phyloP scores from a whole-genome alignment of 2,329 filamentous ascomycete genomes.

The Chaetoscypha palmicola region DNA sequence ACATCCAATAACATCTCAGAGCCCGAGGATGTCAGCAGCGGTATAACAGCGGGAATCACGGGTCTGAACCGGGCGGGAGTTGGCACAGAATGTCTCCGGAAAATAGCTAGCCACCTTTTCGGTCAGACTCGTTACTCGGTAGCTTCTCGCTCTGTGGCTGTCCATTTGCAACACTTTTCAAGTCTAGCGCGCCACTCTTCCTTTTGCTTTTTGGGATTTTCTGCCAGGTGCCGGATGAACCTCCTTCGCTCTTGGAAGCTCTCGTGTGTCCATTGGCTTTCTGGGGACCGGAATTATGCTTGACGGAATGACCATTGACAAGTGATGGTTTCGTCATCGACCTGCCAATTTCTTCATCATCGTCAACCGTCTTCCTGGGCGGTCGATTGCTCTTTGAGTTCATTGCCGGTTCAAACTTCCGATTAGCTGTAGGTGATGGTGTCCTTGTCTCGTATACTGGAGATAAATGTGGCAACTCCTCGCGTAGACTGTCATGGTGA shows the following conservation, averaged over 20 bases:
- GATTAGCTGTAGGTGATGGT: constrained; percentile 57
- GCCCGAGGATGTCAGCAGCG: too few species aligned
- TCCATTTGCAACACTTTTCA: constrained; percentile 40
- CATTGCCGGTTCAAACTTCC: constrained; percentile 42
- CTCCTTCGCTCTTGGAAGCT: constrained; percentile 47
- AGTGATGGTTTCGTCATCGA: constrained; percentile 14
- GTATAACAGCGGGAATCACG: too few species aligned
- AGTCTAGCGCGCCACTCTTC: constrained; percentile 37
- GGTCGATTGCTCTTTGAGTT: constrained; percentile 15
- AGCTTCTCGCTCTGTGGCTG: constrained; percentile 43
- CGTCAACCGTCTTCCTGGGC: constrained; percentile 12
- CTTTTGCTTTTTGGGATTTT: constrained; percentile 51
- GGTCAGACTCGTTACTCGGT: constrained; percentile 52
- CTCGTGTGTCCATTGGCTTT: constrained; percentile 49
- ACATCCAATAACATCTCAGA: too few species aligned
- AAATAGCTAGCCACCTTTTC: constrained; percentile 58
- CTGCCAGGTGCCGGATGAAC: constrained; percentile 46
- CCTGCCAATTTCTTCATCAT: constrained; percentile 12
- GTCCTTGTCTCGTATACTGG: constrained; percentile 69
- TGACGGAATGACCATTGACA: constrained; percentile 32
- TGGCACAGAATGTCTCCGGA: too few species aligned
- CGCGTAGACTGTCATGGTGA: constrained; percentile 22
- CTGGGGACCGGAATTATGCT: constrained; percentile 15
- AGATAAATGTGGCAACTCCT: constrained; percentile 46
- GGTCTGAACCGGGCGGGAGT: too few species aligned